Percentiles rank a stretch among this genome's conserved stretches.
phyloP scores from a whole-genome alignment of 805 yeast species.

The Suhomyces kilbournensis region DNA sequence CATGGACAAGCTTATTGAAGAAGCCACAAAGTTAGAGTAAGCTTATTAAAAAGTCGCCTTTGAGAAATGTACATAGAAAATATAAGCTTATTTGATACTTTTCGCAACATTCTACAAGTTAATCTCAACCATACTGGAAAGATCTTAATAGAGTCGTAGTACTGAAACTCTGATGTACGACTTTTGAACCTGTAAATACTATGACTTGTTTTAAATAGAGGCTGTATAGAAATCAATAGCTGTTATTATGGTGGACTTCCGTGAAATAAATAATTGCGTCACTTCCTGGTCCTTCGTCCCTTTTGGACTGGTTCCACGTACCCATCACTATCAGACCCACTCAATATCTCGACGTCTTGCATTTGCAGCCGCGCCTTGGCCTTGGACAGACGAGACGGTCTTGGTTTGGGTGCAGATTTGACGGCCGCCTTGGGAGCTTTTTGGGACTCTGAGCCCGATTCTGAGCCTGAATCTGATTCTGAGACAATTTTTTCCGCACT shows the following conservation, averaged over 20 bases:
- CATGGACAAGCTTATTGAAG: conserved; percentile 63
- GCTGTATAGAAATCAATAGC: not conserved
- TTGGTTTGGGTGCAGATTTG: not conserved
- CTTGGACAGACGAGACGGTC: conserved; percentile 4
- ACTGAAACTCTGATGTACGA: too few species aligned
- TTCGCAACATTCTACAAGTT: too few species aligned
- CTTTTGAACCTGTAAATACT: not conserved
- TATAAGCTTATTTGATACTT: not conserved
- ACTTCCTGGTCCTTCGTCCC: not conserved
- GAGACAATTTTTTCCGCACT: not conserved
- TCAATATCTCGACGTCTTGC: conserved; percentile 1
- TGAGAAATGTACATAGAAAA: conserved; percentile 37
- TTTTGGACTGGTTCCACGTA: not conserved
- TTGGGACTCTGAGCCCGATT: not conserved
- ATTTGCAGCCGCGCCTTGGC: conserved; percentile 5
- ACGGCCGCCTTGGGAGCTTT: not conserved
- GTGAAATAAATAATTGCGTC: too few species aligned
- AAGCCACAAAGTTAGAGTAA: conserved; percentile 65
- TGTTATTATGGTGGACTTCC: not conserved
- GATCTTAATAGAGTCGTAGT: not conserved
- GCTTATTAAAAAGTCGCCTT: conserved; percentile 67
- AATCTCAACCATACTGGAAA: not conserved
- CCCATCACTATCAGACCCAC: conserved; percentile 4
- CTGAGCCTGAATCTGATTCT: conserved; percentile 1
- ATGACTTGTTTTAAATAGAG: not conserved